A percentile compares a stretch with the other conserved stretches of the same genome.
These are phyloP conservation scores for Aspergillus sp. DNA, from an alignment of 2,329 filamentous ascomycete species.

Conservation along the genomic window DNA sequence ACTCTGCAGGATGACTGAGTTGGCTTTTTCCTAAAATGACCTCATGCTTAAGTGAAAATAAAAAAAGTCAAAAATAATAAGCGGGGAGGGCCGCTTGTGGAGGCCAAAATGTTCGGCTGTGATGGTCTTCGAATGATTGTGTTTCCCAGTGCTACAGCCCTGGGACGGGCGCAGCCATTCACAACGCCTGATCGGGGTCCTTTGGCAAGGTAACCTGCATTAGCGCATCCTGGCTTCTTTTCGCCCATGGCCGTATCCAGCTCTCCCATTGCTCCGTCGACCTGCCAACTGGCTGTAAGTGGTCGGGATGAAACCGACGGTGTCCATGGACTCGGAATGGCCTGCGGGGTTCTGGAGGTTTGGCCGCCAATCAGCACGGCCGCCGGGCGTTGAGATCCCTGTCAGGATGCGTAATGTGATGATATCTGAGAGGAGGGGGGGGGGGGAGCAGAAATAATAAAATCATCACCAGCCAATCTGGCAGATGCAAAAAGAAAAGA, in stretches of 20 bases:
- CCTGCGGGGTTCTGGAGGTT: neutral
- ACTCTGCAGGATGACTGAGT: too few species aligned
- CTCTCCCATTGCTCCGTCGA: too few species aligned
- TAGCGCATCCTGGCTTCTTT: constrained; percentile 17
- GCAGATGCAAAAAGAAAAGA: neutral
- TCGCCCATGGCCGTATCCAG: too few species aligned
- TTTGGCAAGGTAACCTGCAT: constrained; percentile 31
- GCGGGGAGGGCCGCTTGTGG: neutral
- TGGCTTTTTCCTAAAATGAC: constrained; percentile 1
- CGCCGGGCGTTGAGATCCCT: neutral
- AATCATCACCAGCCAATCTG: neutral
- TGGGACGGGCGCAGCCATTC: constrained; percentile 20
- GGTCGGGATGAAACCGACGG: neutral
- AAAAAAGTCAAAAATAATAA: neutral
- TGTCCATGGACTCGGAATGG: neutral
- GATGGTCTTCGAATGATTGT: constrained; percentile 20
- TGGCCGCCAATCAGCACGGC: neutral
- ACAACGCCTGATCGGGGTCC: constrained; percentile 2
- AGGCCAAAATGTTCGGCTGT: too few species aligned
- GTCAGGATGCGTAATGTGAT: neutral
- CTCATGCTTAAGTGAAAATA: neutral
- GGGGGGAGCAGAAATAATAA: too few species aligned
- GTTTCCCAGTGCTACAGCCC: constrained; percentile 33
- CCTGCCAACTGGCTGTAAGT: too few species aligned
- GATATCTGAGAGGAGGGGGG: too few species aligned